These are phyloP conservation scores for Leccinellum albellum DNA, from an alignment of 768 basidiomycete genomes.

Conservation along the genomic window DNA sequence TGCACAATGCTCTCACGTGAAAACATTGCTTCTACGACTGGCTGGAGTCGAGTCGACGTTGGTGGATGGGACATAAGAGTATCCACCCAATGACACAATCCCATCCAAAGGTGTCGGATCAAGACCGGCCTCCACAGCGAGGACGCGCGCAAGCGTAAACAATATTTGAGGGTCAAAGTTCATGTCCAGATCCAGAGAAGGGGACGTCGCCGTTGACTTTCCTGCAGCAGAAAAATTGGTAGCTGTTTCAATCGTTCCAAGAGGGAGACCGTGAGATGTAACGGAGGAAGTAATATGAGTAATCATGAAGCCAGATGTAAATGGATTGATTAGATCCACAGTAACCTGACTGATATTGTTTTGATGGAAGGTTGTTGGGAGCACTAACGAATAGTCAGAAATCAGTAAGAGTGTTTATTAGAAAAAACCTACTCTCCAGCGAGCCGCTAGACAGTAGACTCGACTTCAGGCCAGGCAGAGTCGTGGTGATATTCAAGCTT, in stretches of 20 bases:
- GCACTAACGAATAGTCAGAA: constrained; percentile 36
- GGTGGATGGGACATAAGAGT: constrained; percentile 44
- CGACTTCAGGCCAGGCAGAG: constrained; percentile 57
- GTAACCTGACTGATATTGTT: constrained; percentile 65
- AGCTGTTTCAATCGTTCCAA: constrained; percentile 57
- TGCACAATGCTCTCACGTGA: constrained; percentile 38
- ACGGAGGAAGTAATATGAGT: constrained; percentile 60
- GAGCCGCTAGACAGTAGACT: constrained; percentile 54
- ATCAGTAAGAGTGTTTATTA: background rate
- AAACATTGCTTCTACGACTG: constrained; percentile 45
- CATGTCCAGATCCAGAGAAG: constrained; percentile 56
- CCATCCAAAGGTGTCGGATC: constrained; percentile 59
- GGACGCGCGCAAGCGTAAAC: constrained; percentile 65
- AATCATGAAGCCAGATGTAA: constrained; percentile 56
- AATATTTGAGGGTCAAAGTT: constrained; percentile 65
- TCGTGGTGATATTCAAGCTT: constrained; percentile 51
- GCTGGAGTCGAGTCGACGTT: constrained; percentile 32
- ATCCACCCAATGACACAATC: constrained; percentile 65
- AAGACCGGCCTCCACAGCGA: constrained; percentile 62
- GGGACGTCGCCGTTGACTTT: constrained; percentile 53
- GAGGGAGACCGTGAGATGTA: constrained; percentile 52
- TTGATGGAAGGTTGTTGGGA: constrained; percentile 57
- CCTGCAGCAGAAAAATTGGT: constrained; percentile 51
- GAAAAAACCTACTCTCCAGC: constrained; percentile 41
- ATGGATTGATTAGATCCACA: constrained; percentile 63